These are phyloP conservation scores for Eragrostis nindensis DNA, from an alignment of 176 grass and related monocot genomes.

Conservation along the genomic window DNA sequence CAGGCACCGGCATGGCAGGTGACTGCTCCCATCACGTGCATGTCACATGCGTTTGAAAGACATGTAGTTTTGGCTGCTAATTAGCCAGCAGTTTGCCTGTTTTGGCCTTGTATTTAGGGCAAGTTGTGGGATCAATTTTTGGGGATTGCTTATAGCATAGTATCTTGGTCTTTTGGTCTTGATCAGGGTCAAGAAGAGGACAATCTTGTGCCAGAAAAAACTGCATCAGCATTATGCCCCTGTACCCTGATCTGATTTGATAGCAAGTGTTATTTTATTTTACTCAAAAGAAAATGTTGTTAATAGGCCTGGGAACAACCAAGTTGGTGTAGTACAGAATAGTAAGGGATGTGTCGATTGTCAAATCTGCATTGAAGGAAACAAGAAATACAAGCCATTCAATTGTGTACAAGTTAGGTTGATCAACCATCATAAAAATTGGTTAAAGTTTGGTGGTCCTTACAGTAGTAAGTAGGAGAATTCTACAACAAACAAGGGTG, in stretches of 20 bases:
- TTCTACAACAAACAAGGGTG: constrained; percentile 49
- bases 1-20: constrained; percentile 7
- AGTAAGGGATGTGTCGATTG: not conserved
- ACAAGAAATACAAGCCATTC: constrained; percentile 49
- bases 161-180: constrained; percentile 56
- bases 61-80: constrained; percentile 38
- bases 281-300: not conserved
- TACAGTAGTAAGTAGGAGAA: constrained; percentile 4
- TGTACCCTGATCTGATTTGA: not conserved
- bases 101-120: constrained; percentile 15
- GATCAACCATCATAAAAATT: constrained; percentile 50
- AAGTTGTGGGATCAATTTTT: constrained; percentile 33
- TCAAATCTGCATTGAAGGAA: constrained; percentile 42
- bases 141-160: constrained; percentile 37
- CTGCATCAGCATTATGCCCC: not conserved
- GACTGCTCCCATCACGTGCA: constrained; percentile 44
- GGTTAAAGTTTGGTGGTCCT: constrained; percentile 51
- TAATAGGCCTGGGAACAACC: not conserved
- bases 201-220: not conserved
- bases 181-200: constrained; percentile 1
- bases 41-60: constrained; percentile 41
- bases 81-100: constrained; percentile 30
- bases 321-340: not conserved
- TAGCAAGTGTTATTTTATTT: not conserved
- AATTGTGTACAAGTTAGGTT: constrained; percentile 49